Percentiles rank a stretch among this genome's conserved stretches.
These are phyloP conservation scores for Starmerella cellae DNA, from an alignment of 805 yeast genomes.

Conservation along the genomic window DNA sequence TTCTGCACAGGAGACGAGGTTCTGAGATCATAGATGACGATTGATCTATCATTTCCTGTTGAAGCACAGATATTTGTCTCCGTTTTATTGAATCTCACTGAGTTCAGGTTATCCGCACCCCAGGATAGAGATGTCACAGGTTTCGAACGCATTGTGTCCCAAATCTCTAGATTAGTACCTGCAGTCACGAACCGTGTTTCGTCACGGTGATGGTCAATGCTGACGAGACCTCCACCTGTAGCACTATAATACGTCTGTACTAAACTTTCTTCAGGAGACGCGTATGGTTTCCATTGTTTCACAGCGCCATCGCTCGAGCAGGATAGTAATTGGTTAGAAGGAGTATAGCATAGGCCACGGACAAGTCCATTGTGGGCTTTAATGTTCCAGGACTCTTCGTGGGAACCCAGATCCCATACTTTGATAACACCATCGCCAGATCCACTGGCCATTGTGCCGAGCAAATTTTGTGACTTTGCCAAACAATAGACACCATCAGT, in stretches of 20 bases:
- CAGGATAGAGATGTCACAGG: slow-evolving; percentile 71
- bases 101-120: slow-evolving; percentile 87
- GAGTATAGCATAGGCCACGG: slow-evolving; percentile 69
- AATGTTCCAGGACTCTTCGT: slow-evolving; percentile 61
- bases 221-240: slow-evolving; percentile 51
- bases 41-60: slow-evolving; percentile 72
- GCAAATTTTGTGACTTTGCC: slow-evolving; percentile 58
- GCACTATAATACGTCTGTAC: slow-evolving; percentile 71
- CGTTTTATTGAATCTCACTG: slow-evolving; percentile 76
- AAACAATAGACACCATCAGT: slow-evolving; percentile 84
- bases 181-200: slow-evolving; percentile 78
- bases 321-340: slow-evolving; percentile 49
- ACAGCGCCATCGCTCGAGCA: slow-evolving; percentile 86
- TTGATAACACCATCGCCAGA: slow-evolving; percentile 92
- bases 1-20: slow-evolving; percentile 88
- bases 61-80: slow-evolving; percentile 83
- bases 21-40: slow-evolving; percentile 80
- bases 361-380: slow-evolving; percentile 87
- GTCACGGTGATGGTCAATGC: slow-evolving; percentile 72
- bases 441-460: slow-evolving; percentile 75
- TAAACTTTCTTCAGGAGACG: slow-evolving; percentile 37
- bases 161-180: slow-evolving; percentile 76
- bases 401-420: slow-evolving; percentile 78
- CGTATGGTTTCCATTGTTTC: slow-evolving; percentile 63
- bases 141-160: slow-evolving; percentile 76